phyloP scores from a whole-genome alignment of 495 filamentous ascomycete genomes.

The Aspergillus baeticus region DNA sequence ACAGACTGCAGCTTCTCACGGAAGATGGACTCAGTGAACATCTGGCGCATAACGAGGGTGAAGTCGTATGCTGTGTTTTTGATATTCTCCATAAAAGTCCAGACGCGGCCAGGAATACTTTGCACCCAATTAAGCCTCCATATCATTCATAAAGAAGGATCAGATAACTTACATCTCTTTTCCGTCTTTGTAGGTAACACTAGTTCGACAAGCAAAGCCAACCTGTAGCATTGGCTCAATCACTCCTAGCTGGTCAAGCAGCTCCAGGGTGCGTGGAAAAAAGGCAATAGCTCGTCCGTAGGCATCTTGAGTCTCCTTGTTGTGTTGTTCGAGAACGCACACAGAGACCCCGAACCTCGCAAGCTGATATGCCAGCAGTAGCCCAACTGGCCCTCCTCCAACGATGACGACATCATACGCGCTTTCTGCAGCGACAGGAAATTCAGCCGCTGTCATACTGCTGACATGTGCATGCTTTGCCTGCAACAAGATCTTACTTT shows the following conservation, averaged over 20 bases:
- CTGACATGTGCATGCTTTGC: too few species aligned
- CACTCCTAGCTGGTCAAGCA: conserved; percentile 48
- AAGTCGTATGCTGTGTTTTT: conserved; percentile 8
- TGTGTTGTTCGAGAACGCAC: conserved; percentile 35
- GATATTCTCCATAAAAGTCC: conserved; percentile 20
- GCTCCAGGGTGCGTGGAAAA: conserved; percentile 44
- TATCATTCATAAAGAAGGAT: background rate
- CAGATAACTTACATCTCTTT: conserved; percentile 22
- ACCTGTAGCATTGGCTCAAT: conserved; percentile 45
- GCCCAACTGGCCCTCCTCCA: conserved; percentile 73
- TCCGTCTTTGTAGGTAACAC: conserved; percentile 47
- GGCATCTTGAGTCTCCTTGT: conserved; percentile 35
- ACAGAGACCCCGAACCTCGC: conserved; percentile 22
- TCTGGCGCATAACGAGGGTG: conserved; percentile 9
- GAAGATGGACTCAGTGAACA: conserved; percentile 10
- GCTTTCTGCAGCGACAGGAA: background rate
- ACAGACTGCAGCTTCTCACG: background rate
- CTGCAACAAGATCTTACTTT: too few species aligned
- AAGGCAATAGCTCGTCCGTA: conserved; percentile 47
- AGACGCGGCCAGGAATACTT: conserved; percentile 16
- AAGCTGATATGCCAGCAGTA: conserved; percentile 56
- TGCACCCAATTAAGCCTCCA: background rate
- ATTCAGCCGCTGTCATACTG: background rate
- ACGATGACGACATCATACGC: conserved; percentile 50
- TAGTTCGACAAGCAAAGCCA: conserved; percentile 40